Evolutionary conservation across 805 yeast genomes (phyloP).

Genomic region (Saccharomycopsis oosterbeekiorum): DNA sequence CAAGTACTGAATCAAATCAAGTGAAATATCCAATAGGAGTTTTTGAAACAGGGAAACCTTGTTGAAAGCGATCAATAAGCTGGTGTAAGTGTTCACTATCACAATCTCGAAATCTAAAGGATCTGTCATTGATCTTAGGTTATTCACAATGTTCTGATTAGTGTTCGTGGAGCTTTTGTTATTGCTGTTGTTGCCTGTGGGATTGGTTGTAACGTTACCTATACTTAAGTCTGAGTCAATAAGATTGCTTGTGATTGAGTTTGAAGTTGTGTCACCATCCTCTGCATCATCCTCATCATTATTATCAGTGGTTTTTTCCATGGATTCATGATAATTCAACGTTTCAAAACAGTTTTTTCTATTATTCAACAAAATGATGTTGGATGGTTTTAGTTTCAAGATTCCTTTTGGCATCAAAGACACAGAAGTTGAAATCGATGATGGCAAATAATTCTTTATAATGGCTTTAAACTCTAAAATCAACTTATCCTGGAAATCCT

Average conservation of each 20-base stretch:
- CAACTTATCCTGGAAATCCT: slow-evolving; percentile 57
- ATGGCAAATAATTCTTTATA: slow-evolving; percentile 56
- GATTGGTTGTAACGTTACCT: slow-evolving; percentile 3
- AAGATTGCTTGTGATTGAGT: neutral
- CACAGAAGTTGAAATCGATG: neutral
- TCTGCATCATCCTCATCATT: neutral
- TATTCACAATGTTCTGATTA: slow-evolving; percentile 29
- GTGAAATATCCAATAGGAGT: slow-evolving; percentile 59
- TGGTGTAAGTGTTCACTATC: slow-evolving; percentile 50
- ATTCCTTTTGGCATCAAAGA: neutral
- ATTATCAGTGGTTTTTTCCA: neutral
- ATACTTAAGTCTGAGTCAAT: neutral
- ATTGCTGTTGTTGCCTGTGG: slow-evolving; percentile 8
- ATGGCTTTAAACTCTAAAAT: slow-evolving; percentile 62
- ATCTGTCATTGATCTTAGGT: slow-evolving; percentile 49
- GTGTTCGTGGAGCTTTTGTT: slow-evolving; percentile 9
- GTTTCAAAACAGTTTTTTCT: slow-evolving; percentile 13
- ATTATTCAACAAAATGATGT: neutral
- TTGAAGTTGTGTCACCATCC: neutral
- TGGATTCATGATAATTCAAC: neutral
- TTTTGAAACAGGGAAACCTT: slow-evolving; percentile 74
- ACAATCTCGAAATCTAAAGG: slow-evolving; percentile 68
- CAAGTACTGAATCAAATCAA: slow-evolving; percentile 33
- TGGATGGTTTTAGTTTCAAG: neutral
- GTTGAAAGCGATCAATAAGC: slow-evolving; percentile 61